Base-by-base conservation (phyloP, 139 green algal genomes). In the Tetradesmus obliquus region DNA sequence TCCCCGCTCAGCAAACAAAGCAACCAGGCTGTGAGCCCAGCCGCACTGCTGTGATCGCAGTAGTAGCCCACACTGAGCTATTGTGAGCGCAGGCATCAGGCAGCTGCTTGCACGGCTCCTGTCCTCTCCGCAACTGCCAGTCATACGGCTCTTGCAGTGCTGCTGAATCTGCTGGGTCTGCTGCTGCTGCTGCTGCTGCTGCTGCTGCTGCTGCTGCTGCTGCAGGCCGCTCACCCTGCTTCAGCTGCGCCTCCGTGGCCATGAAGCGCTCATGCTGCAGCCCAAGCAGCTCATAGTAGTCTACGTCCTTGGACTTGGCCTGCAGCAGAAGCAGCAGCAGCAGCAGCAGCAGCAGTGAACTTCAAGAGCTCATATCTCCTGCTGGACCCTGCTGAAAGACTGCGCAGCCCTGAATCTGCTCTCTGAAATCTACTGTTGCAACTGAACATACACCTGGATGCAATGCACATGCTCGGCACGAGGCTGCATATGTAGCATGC, bases 271-370 rank as follows among this genome's bases (percentile, higher is more conserved):
- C 95, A 58, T 97, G 95, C 82, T 96, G 82, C 87, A 99, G 93
- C 10, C 97, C 97, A 88, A 99, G 93, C 84, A 99, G 93, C n/a
- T 88, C 94, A 89, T 99, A 99, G 53, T 96, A 91, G 92, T 99
- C 97, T 22, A 88, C 53, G 10, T 96, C 93, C 81, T 93, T 93
- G 58, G 91, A 12, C 69, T 95, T 96, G 58, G 95, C 95, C 51
- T 94, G 88, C 80, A 94, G 92, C 95, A 90, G 96, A 96, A 45
- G 24, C 74, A 82, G 22, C 93, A 88, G 83, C 93, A 96, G 86
- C 95, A 74, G 60, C 66, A 24, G 66, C 66, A 7, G 8, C 6
- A 9, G 57, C 8, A 66, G 6, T 9, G 8, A 9, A 66, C 57
- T 66, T 13, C 57, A 66, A 13, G 57, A 66, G 8, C 57, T 66